Base-by-base conservation (phyloP, 768 basidiomycete genomes). In the Trametes cubensis region DNA sequence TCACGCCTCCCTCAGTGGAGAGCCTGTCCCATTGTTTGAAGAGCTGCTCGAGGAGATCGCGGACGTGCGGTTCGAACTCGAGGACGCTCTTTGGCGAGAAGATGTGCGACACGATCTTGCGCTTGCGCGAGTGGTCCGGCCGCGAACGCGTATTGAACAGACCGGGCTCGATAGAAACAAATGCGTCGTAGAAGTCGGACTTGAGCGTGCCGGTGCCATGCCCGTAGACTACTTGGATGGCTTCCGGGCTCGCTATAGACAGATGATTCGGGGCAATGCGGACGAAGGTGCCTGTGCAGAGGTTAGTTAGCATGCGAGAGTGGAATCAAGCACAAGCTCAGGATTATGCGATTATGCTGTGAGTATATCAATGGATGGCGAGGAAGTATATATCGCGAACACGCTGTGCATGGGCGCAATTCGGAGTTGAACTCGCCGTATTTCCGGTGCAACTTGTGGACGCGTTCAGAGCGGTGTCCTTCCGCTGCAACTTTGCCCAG, bases 31-130 rank as follows among this genome's bases (percentile, higher is more conserved):
- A 94, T 68, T 93, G 90, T 15, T 71, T 72, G 61, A 93, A 71
- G 58, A 95, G 74, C 53, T 81, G 75, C 1, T 70, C 73, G 23
- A 94, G 75, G 72, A 28, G 87, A 85, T n/a, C 73, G 67, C 89
- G 88, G 85, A 94, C 83, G 62, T 92, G 84, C 0, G 91, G 90
- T 72, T 95, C 92, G 63, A 96, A 95, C 66, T 92, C 90, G 62
- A 91, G 72, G 4, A 96, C 92, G 58, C 75, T 90, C 78, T 94
- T 94, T 70, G 89, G 88, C 1, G 88, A 87, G 75, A 92, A 92
- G 67, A 92, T 88, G 70, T 91, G 85, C 0, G 91, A 88, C 47
- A 96, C 84, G 63, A 97, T 91, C 77, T 96, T 96, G 77, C 94
- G 87, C 76, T 95, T 96, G 46, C 94, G 85, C 6, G 90, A 82